phyloP scores from a whole-genome alignment of 768 basidiomycete species.

The Rhodocollybia butyracea region DNA sequence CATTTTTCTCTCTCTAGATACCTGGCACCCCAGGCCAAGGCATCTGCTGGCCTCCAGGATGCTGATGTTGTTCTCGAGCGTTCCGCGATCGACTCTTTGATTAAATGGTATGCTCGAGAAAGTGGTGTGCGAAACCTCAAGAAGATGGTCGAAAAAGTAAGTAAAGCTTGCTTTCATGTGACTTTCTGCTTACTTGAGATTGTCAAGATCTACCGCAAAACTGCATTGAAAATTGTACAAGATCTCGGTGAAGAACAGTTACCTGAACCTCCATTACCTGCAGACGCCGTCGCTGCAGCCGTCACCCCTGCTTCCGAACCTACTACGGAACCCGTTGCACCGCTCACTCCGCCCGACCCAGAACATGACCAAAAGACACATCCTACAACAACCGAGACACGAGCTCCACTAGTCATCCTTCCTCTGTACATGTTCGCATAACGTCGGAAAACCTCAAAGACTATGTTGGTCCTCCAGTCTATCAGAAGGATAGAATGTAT shows the following conservation, averaged over 20 bases:
- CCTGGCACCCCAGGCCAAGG: constrained; percentile 90
- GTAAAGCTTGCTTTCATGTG: constrained; percentile 2
- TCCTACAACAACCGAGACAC: constrained; percentile 69
- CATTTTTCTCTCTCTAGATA: constrained; percentile 38
- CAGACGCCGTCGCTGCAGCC: constrained; percentile 12
- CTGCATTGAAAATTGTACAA: constrained; percentile 86
- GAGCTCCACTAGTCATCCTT: constrained; percentile 81
- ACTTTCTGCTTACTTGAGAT: background rate
- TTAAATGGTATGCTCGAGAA: constrained; percentile 97
- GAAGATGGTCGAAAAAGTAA: constrained; percentile 97
- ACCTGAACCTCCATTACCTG: constrained; percentile 56
- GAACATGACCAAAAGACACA: constrained; percentile 36
- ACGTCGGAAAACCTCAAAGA: constrained; percentile 88
- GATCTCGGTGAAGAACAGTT: constrained; percentile 86
- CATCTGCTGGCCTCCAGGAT: constrained; percentile 80
- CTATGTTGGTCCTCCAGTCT: constrained; percentile 94
- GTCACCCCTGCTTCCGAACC: constrained; percentile 10
- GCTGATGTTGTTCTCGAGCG: constrained; percentile 80
- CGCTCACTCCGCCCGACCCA: constrained; percentile 9
- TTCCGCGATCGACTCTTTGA: constrained; percentile 78
- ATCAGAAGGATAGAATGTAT: constrained; percentile 94
- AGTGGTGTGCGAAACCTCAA: constrained; percentile 96
- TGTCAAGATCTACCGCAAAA: constrained; percentile 89
- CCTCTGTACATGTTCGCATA: constrained; percentile 76
- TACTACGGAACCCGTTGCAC: constrained; percentile 18